Conservation (phyloP, 1,139 yeast genomes). For the Taphrina flavorubra region DNA sequence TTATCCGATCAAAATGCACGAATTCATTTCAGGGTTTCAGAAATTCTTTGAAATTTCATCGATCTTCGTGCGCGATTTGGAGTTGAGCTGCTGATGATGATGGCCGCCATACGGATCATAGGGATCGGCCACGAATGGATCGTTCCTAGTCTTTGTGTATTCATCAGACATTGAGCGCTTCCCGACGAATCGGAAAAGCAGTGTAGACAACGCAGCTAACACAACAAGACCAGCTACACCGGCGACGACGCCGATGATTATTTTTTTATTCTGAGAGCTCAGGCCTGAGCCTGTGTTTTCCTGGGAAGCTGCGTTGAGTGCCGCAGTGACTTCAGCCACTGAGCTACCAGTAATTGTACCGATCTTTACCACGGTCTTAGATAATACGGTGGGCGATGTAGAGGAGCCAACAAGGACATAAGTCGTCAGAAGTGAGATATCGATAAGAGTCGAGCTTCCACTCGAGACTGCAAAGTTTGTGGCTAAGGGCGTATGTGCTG, state of each 20-base stretch:
- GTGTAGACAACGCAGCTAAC: constrained; percentile 23
- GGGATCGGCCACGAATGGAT: constrained; percentile 1
- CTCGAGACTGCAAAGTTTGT: background rate
- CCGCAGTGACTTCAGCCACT: constrained; percentile 34
- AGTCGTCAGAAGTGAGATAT: constrained; percentile 11
- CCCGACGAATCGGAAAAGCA: constrained; percentile 23
- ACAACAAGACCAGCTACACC: constrained; percentile 35
- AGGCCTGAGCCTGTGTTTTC: constrained; percentile 23
- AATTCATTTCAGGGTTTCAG: background rate
- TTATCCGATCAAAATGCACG: too few relatives aligned
- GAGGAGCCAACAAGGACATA: constrained; percentile 18
- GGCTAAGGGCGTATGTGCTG: background rate
- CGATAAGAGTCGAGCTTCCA: constrained; percentile 10
- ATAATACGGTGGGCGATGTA: background rate
- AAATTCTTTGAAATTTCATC: constrained; percentile 24
- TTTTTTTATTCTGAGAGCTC: constrained; percentile 26
- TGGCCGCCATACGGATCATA: constrained; percentile 5
- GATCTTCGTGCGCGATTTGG: constrained; percentile 4
- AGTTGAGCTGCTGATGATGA: constrained; percentile 8
- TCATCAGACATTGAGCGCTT: constrained; percentile 17
- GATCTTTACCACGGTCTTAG: constrained; percentile 21
- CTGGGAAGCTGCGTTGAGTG: constrained; percentile 35
- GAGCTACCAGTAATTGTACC: constrained; percentile 32
- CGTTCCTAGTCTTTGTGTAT: constrained; percentile 1
- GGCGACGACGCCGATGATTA: constrained; percentile 37